A percentile compares a stretch with the other conserved stretches of the same genome.
These are phyloP conservation scores for Backusella macrospora DNA, from an alignment of 192 early-diverging fungal genomes.

Conservation along the genomic window DNA sequence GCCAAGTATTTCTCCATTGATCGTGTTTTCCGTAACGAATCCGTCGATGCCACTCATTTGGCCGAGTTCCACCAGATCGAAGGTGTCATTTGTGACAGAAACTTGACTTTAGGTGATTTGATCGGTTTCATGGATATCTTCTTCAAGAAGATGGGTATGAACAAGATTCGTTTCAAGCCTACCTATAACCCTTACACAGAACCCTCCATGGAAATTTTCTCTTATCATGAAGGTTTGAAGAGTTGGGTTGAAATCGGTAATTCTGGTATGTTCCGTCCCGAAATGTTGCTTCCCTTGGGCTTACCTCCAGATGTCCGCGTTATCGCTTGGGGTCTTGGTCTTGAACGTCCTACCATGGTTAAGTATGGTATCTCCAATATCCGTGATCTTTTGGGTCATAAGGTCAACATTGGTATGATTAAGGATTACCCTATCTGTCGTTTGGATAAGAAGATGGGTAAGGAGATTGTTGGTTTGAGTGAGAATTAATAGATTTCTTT, in stretches of 20 bases:
- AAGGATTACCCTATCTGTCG: slow-evolving; percentile 88
- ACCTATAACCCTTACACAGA: slow-evolving; percentile 99
- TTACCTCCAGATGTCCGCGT: slow-evolving; percentile 92
- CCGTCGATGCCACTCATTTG: slow-evolving; percentile 96
- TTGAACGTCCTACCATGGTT: slow-evolving; percentile 99
- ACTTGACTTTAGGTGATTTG: slow-evolving; percentile 92
- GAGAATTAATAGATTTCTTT: slow-evolving; percentile 21
- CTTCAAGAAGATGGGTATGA: slow-evolving; percentile 95
- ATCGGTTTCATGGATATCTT: slow-evolving; percentile 97
- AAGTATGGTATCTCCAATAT: slow-evolving; percentile 95
- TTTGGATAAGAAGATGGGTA: slow-evolving; percentile 89
- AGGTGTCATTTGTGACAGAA: slow-evolving; percentile 96
- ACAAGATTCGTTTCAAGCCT: slow-evolving; percentile 97
- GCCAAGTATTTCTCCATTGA: slow-evolving; percentile 99
- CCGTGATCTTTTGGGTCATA: slow-evolving; percentile 92
- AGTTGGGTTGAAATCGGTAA: slow-evolving; percentile 98
- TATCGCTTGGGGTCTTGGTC: slow-evolving; percentile 96
- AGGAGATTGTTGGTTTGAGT: slow-evolving; percentile 53
- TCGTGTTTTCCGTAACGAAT: slow-evolving; percentile 98
- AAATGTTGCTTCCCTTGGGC: slow-evolving; percentile 97
- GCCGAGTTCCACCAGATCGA: slow-evolving; percentile 99
- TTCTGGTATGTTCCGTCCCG: slow-evolving; percentile 99
- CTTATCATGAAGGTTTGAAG: slow-evolving; percentile 85
- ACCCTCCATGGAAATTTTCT: slow-evolving; percentile 99
- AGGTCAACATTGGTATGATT: slow-evolving; percentile 90